Conservation (phyloP, 2,329 filamentous ascomycete species). For the Periconia macrospinosa region DNA sequence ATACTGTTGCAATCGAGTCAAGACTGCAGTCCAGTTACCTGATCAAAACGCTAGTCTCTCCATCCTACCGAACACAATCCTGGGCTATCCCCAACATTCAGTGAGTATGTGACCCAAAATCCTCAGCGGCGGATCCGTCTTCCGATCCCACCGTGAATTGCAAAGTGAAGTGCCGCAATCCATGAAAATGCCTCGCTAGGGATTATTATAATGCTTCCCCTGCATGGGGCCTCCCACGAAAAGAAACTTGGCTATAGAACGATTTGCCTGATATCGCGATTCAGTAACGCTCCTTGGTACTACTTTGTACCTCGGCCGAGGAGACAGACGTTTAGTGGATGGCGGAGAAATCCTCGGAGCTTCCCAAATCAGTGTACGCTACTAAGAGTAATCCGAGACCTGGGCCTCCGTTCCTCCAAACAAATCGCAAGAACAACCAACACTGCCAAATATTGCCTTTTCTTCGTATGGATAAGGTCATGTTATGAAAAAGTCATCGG, state of each 20-base stretch:
- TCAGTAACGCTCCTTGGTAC: neutral
- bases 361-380: neutral
- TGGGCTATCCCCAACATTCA: neutral
- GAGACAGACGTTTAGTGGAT: neutral
- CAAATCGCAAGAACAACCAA: too few species aligned
- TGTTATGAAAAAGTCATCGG: too few species aligned
- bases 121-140: neutral
- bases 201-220: neutral
- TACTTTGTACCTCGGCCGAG: neutral
- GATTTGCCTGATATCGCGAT: neutral
- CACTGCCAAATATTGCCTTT: too few species aligned
- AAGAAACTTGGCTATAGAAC: neutral
- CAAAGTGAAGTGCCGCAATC: neutral
- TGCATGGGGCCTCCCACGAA: neutral
- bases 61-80: neutral
- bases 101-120: neutral
- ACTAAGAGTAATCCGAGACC: too few species aligned
- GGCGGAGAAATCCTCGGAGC: neutral
- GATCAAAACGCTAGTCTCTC: neutral
- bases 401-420: too few species aligned
- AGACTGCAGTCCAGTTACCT: neutral
- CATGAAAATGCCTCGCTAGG: neutral
- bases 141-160: neutral
- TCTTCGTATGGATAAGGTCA: too few species aligned
- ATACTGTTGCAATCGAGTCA: neutral